phyloP scores from a whole-genome alignment of 345 rosid genomes.

The Psidium guajava region DNA sequence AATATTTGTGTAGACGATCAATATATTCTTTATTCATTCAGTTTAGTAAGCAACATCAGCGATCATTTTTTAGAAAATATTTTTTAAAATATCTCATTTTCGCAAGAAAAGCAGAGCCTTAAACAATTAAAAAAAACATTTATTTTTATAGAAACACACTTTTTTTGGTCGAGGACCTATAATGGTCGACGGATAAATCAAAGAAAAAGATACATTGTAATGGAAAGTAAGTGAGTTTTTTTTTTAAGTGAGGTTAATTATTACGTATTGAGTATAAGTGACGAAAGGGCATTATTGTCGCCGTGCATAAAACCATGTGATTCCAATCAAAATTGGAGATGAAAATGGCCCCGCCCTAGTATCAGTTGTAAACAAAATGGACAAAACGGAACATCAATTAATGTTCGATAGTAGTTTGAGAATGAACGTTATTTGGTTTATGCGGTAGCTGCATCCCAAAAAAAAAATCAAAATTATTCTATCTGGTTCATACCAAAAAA shows the following conservation, averaged over 20 bases:
- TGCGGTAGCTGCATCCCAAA: background rate
- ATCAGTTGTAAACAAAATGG: background rate
- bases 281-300: background rate
- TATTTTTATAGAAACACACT: background rate
- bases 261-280: background rate
- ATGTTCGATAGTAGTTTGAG: background rate
- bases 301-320: background rate
- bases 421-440: background rate
- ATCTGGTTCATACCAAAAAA: background rate
- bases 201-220: background rate
- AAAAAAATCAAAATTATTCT: background rate
- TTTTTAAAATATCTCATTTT: too few relatives aligned
- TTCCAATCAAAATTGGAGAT: background rate
- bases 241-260: background rate
- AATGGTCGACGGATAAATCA: background rate
- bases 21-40: too few relatives aligned
- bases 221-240: background rate
- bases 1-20: too few relatives aligned
- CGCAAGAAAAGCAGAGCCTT: too few relatives aligned
- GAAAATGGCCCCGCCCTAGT: background rate
- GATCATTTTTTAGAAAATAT: too few relatives aligned
- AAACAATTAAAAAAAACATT: background rate
- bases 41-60: too few relatives aligned
- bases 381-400: background rate
- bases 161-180: background rate